Percentiles rank a stretch among this genome's conserved stretches.
These are phyloP conservation scores for Populus hybrid DNA, from an alignment of 441 rosid genomes.

Conservation along the genomic window DNA sequence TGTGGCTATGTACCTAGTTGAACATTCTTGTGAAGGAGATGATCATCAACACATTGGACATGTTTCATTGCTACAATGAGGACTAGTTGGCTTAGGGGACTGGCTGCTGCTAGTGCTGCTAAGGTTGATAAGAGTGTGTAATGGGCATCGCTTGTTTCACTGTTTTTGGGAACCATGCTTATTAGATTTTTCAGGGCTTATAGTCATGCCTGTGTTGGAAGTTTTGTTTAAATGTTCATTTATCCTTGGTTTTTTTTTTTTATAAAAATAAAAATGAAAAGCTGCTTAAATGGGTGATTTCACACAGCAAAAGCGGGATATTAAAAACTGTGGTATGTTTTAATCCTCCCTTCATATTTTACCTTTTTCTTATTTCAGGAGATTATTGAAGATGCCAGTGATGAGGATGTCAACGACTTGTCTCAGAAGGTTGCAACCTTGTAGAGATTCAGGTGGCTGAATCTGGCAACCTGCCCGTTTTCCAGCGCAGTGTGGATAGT, in stretches of 20 bases:
- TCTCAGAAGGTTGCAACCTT: slow-evolving; percentile 55
- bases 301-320: neutral
- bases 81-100: neutral
- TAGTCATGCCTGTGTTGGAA: neutral
- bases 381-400: slow-evolving; percentile 44
- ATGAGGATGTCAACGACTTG: slow-evolving; percentile 48
- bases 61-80: neutral
- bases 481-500: slow-evolving; percentile 9
- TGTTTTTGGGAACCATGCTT: neutral
- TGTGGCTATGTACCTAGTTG: neutral
- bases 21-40: neutral
- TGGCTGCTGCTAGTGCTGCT: neutral
- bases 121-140: neutral
- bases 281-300: neutral
- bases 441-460: slow-evolving; percentile 13
- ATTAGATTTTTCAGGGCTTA: neutral
- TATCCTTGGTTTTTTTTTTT: neutral
- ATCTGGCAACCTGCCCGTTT: neutral
- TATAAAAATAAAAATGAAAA: neutral
- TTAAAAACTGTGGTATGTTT: neutral
- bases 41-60: neutral
- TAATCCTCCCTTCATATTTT: slow-evolving; percentile 1
- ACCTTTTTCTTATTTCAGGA: slow-evolving; percentile 27
- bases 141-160: neutral
- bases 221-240: neutral